A percentile compares a stretch with the other conserved stretches of the same genome.
Conservation (phyloP, 495 filamentous ascomycete species). For the Neurospora intermedia region DNA sequence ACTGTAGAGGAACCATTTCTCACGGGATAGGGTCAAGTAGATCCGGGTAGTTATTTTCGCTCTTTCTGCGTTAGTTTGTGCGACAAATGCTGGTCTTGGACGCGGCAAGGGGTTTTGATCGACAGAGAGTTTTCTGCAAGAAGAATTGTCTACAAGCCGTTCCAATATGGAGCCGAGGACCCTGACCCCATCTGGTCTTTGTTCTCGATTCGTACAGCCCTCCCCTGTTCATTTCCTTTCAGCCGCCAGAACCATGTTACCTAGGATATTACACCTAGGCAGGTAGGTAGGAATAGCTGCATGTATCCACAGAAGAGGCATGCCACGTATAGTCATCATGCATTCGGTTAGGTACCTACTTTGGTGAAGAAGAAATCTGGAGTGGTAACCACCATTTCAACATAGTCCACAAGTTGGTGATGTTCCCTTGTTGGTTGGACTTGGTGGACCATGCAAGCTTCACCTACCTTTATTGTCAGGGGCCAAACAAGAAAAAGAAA, state of each 20-base stretch:
- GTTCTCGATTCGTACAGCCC: not conserved
- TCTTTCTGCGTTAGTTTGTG: not conserved
- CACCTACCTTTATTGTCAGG: not conserved
- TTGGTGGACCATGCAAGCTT: not conserved
- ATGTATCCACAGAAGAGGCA: not conserved
- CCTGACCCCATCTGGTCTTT: not conserved
- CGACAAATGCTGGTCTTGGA: not conserved
- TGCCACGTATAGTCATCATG: not conserved
- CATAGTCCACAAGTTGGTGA: not conserved
- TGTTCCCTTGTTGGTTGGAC: not conserved
- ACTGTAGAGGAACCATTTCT: not conserved
- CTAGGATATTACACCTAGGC: too few relatives aligned
- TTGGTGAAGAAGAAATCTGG: not conserved
- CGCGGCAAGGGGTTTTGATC: not conserved
- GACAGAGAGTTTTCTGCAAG: not conserved
- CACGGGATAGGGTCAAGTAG: not conserved
- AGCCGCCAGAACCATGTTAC: not conserved
- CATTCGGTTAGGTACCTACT: not conserved
- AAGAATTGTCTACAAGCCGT: not conserved
- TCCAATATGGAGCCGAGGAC: not conserved
- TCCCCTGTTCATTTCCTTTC: not conserved
- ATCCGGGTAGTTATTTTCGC: not conserved
- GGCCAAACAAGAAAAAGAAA: not conserved
- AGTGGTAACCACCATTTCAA: not conserved
- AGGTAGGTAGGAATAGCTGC: not conserved